Base-by-base conservation (phyloP, 2,329 filamentous ascomycete species). In the Alternaria sp. region DNA sequence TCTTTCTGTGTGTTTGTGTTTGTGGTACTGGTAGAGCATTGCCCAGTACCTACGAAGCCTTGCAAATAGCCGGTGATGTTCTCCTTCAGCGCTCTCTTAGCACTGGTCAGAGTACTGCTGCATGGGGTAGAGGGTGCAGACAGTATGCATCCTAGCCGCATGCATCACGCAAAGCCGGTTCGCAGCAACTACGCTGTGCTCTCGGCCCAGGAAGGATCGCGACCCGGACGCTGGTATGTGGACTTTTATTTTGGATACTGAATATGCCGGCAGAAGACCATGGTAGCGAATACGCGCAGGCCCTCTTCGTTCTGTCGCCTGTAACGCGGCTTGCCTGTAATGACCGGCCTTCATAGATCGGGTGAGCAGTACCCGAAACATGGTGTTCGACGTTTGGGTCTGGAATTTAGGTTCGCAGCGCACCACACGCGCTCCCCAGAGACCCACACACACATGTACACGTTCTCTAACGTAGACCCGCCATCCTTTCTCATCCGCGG, bases 171-270 rank as follows among this genome's bases (percentile, higher is more conserved):
- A 50, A 36, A 45, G 61, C 30, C 54, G 47, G 45, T 51, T 55
- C 36, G 64, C 59, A 59, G 51, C 59, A 36, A 59, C 40, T 57
- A 57, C 47, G 58, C 55, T 59, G 59, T 59, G 32, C 49, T 56
- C 59, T 61, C 68, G 68, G 68, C 64, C 58, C 66, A 69, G 44
- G 32, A 54, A 32, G 52, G 32, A 36, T 64, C 58, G 58, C 54
- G 65, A 69, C 68, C 66, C 68, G 68, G 68, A 47, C 60, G 54
- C 54, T 67, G 66, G 65, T 68, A 44, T 55, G 46, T 46, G 40
- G 12, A 36, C 32, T 49, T 49, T 51, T 40, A 40, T 40, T 40
- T 21, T 40, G 19, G 40, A 25, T 54, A 30, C 40, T 59, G 56
- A 40, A 28, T 44, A 54, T 70, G 68, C 62, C 68, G 66, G 66